Base-by-base conservation (phyloP, 208 protist species). In the Trypanosoma vivax region DNA sequence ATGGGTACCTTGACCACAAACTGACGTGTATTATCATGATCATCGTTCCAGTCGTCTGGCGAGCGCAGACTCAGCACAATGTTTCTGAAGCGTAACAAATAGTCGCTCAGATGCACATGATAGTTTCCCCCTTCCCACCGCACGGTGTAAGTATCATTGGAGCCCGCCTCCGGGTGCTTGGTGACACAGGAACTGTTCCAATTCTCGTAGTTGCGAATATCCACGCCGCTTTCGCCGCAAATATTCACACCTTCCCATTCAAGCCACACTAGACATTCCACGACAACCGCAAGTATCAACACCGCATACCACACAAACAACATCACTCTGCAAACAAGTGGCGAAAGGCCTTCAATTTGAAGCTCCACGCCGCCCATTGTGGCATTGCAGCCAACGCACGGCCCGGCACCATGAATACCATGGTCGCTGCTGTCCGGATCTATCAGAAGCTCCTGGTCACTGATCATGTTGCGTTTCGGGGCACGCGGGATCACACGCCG, bases 301-400 rank as follows among this genome's bases (percentile, higher is more conserved):
- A 63, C 53, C 1, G 71, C 41, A 43, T 88, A 90, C 77, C 77
- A 93, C 31, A 86, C 18, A 19, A 65, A 58, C 18, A 88, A 59
- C 28, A 81, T 74, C 2, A 52, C 13, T 23, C 61, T 52, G 4
- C 65, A 63, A 14, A 75, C 62, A 40, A 79, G 51, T 2, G 62
- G 60, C 0, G 79, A 69, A 4, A 93, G 53, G 1, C 65, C 70
- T 63, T 93, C 81, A 27, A 93, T 73, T 57, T 90, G 81, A 39
- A 93, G 70, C 56, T 93, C 79, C n/a, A 90, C 70, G 1, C 63
- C 69, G 29, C 82, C 78, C 39, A 51, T 56, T 40, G 21, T 27
- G 2, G 16, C 5, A 14, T 21, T 19, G 3, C 42, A 33, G 19
- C 13, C 19, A 13, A 43, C 24, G 27, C 25, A 4, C 37, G 29